phyloP scores from a whole-genome alignment of 2,329 filamentous ascomycete genomes.

The Neurospora sp. region DNA sequence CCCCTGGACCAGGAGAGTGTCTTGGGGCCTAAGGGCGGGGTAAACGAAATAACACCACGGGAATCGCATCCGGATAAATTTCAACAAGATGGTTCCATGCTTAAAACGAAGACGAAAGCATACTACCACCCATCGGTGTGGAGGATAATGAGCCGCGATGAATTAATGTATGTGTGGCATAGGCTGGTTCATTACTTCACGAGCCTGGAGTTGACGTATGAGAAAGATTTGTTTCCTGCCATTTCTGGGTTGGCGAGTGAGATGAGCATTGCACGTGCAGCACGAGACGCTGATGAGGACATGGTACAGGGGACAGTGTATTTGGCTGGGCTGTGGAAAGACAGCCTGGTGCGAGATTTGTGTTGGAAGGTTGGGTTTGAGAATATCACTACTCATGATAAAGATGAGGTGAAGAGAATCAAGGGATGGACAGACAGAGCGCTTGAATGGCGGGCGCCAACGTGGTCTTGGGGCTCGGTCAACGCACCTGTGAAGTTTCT shows the following conservation, averaged over 20 bases:
- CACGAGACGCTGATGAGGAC: background rate
- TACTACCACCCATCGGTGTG: background rate
- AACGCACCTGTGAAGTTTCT: conserved; percentile 6
- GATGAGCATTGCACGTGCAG: background rate
- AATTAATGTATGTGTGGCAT: conserved; percentile 1
- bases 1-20: background rate
- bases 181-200: conserved; percentile 8
- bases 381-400: background rate
- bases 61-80: background rate
- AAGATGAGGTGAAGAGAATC: background rate
- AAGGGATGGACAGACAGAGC: background rate
- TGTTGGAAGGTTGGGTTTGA: conserved; percentile 3
- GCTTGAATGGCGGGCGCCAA: conserved; percentile 10
- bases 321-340: conserved; percentile 1
- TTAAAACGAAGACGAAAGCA: background rate
- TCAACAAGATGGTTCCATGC: background rate
- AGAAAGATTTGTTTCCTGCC: conserved; percentile 11
- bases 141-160: background rate
- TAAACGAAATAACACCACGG: background rate
- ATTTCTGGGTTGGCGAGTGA: conserved; percentile 6
- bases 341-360: conserved; percentile 1
- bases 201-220: conserved; percentile 2
- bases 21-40: background rate
- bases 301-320: background rate
- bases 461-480: conserved; percentile 12